These are phyloP conservation scores for Cyberlindnera suaveolens DNA, from an alignment of 805 yeast genomes.

Conservation along the genomic window DNA sequence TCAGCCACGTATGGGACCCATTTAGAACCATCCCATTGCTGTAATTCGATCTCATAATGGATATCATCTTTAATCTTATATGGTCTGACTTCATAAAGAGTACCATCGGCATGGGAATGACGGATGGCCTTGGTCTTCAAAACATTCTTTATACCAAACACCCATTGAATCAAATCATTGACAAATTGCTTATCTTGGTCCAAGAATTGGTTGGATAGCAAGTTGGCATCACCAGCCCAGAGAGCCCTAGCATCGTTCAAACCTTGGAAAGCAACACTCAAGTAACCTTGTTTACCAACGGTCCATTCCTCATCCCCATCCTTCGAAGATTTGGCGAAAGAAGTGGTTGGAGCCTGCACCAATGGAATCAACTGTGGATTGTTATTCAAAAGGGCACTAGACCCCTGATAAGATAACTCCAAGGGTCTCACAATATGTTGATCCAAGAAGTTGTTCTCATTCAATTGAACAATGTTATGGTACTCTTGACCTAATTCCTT, in stretches of 20 bases:
- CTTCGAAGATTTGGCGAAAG: constrained; percentile 46
- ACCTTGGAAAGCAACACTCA: constrained; percentile 76
- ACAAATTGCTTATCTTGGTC: constrained; percentile 31
- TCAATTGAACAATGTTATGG: constrained; percentile 18
- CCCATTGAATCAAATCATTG: constrained; percentile 58
- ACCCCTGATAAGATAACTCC: constrained; percentile 38
- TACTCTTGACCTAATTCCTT: constrained; percentile 24
- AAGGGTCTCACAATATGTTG: constrained; percentile 21
- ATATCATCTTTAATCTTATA: constrained; percentile 78
- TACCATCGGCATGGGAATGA: constrained; percentile 45
- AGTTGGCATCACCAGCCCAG: constrained; percentile 71
- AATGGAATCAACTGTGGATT: constrained; percentile 67
- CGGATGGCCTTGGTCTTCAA: constrained; percentile 47
- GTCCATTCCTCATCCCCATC: constrained; percentile 60
- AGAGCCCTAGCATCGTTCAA: constrained; percentile 67
- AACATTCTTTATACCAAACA: constrained; percentile 61
- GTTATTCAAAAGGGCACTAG: constrained; percentile 67
- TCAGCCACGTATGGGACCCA: constrained; percentile 69
- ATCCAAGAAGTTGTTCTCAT: constrained; percentile 11
- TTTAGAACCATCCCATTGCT: constrained; percentile 42
- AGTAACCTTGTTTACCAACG: constrained; percentile 69
- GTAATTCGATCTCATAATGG: constrained; percentile 41
- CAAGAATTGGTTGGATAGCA: constrained; percentile 38
- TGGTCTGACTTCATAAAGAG: constrained; percentile 33
- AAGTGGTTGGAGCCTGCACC: constrained; percentile 56